Conservation (phyloP, 2,329 filamentous ascomycete genomes). For the Dactylellina haptotyla region DNA sequence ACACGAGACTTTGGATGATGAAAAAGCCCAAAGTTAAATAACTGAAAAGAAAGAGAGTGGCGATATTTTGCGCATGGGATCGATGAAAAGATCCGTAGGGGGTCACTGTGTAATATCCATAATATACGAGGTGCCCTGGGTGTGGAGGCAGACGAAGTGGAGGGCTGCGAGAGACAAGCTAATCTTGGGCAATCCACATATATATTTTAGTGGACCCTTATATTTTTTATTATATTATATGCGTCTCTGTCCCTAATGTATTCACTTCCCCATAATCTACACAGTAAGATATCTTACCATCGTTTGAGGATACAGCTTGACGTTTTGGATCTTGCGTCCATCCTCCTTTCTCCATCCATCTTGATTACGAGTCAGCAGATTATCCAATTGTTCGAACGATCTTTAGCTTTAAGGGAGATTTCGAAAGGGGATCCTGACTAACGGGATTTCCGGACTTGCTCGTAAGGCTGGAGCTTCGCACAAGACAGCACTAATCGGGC, state of each 20-base stretch:
- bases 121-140: too few species aligned
- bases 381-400: constrained; percentile 17
- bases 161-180: too few species aligned
- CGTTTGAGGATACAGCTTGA: constrained; percentile 5
- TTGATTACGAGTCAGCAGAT: constrained; percentile 12
- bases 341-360: constrained; percentile 36
- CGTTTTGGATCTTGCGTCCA: background rate
- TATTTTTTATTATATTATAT: constrained; percentile 4
- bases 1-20: constrained; percentile 26
- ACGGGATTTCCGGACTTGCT: constrained; percentile 15
- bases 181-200: background rate
- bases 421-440: background rate
- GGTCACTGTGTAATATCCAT: too few species aligned
- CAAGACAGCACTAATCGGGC: constrained; percentile 7
- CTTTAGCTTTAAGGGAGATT: constrained; percentile 5
- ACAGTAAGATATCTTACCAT: background rate
- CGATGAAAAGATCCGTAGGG: too few species aligned
- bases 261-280: too few species aligned
- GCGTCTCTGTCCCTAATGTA: constrained; percentile 3
- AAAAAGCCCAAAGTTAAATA: background rate
- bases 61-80: background rate
- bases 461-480: constrained; percentile 24
- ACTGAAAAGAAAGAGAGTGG: constrained; percentile 10
- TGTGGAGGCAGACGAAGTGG: background rate
- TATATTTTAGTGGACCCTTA: background rate